Evolutionary conservation across 2,329 filamentous ascomycete species (phyloP).

Genomic region (Cercospora sp.): DNA sequence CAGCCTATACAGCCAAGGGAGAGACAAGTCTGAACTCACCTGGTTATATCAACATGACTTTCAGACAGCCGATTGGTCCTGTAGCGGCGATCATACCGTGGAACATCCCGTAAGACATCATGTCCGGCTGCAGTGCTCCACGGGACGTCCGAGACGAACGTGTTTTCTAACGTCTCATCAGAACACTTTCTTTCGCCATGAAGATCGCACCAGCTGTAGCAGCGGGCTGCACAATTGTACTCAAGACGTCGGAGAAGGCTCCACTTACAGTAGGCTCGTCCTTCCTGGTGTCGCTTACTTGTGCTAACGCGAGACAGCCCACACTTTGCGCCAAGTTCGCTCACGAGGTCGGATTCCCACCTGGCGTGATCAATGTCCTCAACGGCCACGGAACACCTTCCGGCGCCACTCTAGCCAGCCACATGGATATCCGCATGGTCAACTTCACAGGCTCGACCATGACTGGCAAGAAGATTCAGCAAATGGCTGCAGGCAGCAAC

Average conservation of each 20-base stretch:
- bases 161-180: background rate
- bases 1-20: slow-evolving; percentile 46
- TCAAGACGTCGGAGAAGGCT: slow-evolving; percentile 43
- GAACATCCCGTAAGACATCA: slow-evolving; percentile 63
- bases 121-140: background rate
- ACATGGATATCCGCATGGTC: slow-evolving; percentile 69
- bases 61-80: slow-evolving; percentile 35
- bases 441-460: slow-evolving; percentile 74
- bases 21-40: slow-evolving; percentile 52
- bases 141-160: too few relatives aligned
- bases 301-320: slow-evolving; percentile 5
- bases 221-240: slow-evolving; percentile 54
- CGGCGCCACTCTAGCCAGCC: slow-evolving; percentile 65
- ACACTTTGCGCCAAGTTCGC: slow-evolving; percentile 28
- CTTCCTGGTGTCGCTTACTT: background rate
- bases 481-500: slow-evolving; percentile 34
- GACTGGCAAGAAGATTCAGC: slow-evolving; percentile 53
- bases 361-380: slow-evolving; percentile 73
- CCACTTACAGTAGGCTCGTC: slow-evolving; percentile 9
- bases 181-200: slow-evolving; percentile 69
- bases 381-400: slow-evolving; percentile 59
- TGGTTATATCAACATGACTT: slow-evolving; percentile 46
- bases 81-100: slow-evolving; percentile 69
- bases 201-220: slow-evolving; percentile 68
- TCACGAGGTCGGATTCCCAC: slow-evolving; percentile 69